Evolutionary conservation across 1,139 yeast species (phyloP).

Genomic region (Blastobotrys serpentis): DNA sequence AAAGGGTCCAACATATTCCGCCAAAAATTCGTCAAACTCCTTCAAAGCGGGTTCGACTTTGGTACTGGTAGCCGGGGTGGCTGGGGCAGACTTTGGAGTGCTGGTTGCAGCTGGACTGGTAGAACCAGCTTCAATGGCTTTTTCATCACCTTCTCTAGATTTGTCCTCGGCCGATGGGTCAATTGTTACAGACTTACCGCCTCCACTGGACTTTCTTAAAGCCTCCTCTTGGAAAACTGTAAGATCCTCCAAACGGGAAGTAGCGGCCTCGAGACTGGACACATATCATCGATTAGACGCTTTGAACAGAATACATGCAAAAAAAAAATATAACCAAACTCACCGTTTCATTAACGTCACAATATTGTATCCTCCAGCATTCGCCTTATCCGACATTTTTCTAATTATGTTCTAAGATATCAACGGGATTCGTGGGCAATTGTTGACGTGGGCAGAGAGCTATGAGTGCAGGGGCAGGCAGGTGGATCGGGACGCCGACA

Average conservation of each 20-base stretch:
- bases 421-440: too few species aligned
- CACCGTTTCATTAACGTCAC: slow-evolving; percentile 72
- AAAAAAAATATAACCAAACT: too few species aligned
- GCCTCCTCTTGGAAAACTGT: slow-evolving; percentile 71
- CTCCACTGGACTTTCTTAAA: slow-evolving; percentile 24
- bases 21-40: slow-evolving; percentile 57
- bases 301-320: too few species aligned
- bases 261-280: slow-evolving; percentile 78
- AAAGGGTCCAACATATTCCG: slow-evolving; percentile 59
- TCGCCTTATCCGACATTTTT: slow-evolving; percentile 50
- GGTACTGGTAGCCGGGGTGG: slow-evolving; percentile 9
- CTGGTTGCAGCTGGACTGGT: not conserved
- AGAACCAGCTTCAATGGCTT: slow-evolving; percentile 11
- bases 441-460: slow-evolving; percentile 1
- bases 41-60: slow-evolving; percentile 13
- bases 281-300: not conserved
- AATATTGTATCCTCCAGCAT: slow-evolving; percentile 73
- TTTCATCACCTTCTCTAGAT: slow-evolving; percentile 18
- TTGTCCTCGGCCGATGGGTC: slow-evolving; percentile 21
- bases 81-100: slow-evolving; percentile 4
- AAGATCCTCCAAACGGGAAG: slow-evolving; percentile 86
- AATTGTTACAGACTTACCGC: slow-evolving; percentile 20
- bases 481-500: too few species aligned
- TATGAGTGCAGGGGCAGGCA: too few species aligned
- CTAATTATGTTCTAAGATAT: too few species aligned